These are phyloP conservation scores for Pseudogymnoascus sp. DNA, from an alignment of 2,329 filamentous ascomycete genomes.

Conservation along the genomic window DNA sequence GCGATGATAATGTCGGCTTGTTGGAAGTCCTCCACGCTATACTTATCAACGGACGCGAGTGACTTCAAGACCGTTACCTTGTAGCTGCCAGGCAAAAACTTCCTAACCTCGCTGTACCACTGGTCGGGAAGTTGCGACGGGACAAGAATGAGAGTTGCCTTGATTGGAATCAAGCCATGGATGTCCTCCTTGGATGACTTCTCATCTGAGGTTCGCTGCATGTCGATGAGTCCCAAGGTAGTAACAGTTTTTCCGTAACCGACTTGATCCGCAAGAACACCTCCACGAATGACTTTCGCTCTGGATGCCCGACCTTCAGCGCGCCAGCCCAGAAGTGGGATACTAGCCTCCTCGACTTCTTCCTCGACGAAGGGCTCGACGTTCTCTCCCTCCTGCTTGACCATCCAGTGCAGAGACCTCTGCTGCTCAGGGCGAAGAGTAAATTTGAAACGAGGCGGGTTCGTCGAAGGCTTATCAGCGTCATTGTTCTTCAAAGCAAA, in stretches of 20 bases:
- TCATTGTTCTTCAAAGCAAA: constrained; percentile 40
- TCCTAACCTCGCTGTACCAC: constrained; percentile 48
- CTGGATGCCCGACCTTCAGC: constrained; percentile 46
- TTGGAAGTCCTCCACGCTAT: constrained; percentile 38
- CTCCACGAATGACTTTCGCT: constrained; percentile 42
- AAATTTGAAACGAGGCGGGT: constrained; percentile 33
- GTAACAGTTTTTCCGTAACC: constrained; percentile 62
- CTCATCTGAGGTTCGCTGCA: constrained; percentile 15
- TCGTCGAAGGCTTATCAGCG: constrained; percentile 24
- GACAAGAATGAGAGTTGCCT: constrained; percentile 54
- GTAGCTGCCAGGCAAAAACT: constrained; percentile 36
- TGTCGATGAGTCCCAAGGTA: constrained; percentile 48
- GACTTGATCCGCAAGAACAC: constrained; percentile 56
- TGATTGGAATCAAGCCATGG: constrained; percentile 29
- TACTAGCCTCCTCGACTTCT: constrained; percentile 49
- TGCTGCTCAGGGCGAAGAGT: constrained; percentile 45
- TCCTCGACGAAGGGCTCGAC: constrained; percentile 40
- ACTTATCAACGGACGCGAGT: constrained; percentile 32
- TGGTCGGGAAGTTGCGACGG: constrained; percentile 49
- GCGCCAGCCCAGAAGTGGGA: constrained; percentile 47
- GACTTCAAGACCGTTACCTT: constrained; percentile 39
- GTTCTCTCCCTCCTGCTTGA: constrained; percentile 45
- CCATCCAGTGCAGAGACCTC: constrained; percentile 53
- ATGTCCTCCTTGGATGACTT: neutral
- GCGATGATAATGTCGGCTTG: constrained; percentile 48